Conservation (phyloP, 75 land plant genomes). For the Chamaecyparis obtusa region DNA sequence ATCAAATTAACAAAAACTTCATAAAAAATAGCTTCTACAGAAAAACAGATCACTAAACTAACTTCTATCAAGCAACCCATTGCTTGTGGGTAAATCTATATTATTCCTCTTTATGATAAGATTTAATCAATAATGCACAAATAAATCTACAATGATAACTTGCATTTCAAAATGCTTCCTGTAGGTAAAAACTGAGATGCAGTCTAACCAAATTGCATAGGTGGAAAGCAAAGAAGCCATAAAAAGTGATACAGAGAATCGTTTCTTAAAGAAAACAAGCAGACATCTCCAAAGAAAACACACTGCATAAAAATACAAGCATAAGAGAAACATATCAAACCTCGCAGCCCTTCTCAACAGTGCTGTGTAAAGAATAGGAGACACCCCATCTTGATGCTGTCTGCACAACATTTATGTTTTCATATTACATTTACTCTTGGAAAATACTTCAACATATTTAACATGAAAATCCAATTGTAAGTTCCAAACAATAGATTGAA, state of each 20-base stretch:
- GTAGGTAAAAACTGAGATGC: neutral
- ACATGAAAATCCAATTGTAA: too few relatives aligned
- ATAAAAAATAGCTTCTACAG: neutral
- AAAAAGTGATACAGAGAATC: neutral
- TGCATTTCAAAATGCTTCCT: neutral
- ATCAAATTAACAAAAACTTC: constrained; percentile 7
- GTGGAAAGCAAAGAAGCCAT: neutral
- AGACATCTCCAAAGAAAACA: neutral
- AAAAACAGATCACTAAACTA: neutral
- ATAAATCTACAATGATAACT: neutral
- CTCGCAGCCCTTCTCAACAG: constrained; percentile 28
- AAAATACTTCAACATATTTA: neutral
- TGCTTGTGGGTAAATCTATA: neutral
- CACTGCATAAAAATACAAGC: neutral
- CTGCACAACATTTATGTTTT: constrained; percentile 20
- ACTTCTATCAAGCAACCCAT: neutral
- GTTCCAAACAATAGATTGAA: constrained; percentile 1
- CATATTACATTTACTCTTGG: neutral
- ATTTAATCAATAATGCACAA: neutral
- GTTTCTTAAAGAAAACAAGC: neutral
- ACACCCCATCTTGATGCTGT: constrained; percentile 25
- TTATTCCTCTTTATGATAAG: neutral
- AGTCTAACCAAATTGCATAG: neutral
- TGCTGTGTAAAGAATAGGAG: neutral
- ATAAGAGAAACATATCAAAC: constrained; percentile 12